A percentile compares a stretch with the other conserved stretches of the same genome.
Conservation (phyloP, 2,329 filamentous ascomycete genomes). For the Neonectria hederae region DNA sequence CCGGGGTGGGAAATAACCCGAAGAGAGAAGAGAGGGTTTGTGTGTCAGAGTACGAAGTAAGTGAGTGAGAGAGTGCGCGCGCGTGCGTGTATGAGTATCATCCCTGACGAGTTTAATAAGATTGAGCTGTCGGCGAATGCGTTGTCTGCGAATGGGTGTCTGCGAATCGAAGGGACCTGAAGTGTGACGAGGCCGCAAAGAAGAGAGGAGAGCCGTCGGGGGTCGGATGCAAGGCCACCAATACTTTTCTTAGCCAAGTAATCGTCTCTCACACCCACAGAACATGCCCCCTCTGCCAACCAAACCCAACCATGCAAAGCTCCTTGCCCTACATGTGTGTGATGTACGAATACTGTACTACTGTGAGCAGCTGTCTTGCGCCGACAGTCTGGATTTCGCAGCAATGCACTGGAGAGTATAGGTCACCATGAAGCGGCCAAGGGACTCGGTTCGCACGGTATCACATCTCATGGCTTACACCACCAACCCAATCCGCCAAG, state of each 20-base stretch:
- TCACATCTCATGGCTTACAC: not conserved
- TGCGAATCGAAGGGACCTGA: not conserved
- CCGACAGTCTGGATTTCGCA: not conserved
- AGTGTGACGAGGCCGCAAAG: not conserved
- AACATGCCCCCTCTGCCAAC: not conserved
- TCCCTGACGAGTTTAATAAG: not conserved
- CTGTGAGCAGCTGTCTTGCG: not conserved
- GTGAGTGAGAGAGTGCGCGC: not conserved
- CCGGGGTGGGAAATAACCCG: constrained; percentile 24
- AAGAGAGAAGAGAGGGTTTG: not conserved
- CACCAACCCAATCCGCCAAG: constrained; percentile 30
- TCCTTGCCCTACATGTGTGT: not conserved
- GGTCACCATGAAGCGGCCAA: not conserved
- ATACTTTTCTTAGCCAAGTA: constrained; percentile 1
- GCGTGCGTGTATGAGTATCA: not conserved
- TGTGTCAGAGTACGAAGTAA: not conserved
- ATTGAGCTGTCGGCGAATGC: not conserved
- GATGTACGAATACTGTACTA: not conserved
- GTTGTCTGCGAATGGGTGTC: not conserved
- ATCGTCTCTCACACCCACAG: constrained; percentile 6
- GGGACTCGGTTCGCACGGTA: not conserved
- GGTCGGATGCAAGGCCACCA: constrained; percentile 14
- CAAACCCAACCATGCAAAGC: not conserved
- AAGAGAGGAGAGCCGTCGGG: constrained; percentile 1
- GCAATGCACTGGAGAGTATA: not conserved